Percentiles rank a stretch among this genome's conserved stretches.
Conservation (phyloP, 495 filamentous ascomycete species). For the Bacidia rubella region DNA sequence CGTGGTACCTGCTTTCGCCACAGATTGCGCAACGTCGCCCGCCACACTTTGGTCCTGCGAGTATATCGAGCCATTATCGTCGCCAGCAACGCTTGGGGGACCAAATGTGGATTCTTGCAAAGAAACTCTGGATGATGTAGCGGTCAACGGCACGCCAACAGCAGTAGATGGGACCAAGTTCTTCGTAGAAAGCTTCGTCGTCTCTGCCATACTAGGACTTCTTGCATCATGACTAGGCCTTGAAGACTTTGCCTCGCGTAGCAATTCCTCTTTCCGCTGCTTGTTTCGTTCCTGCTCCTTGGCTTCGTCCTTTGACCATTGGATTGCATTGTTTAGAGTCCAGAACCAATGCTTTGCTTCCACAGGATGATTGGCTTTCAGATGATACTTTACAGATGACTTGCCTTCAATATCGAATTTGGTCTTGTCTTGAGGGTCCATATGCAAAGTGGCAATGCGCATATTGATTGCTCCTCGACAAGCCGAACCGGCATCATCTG, state of each 20-base stretch:
- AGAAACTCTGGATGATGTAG: slow-evolving; percentile 37
- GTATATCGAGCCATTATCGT: slow-evolving; percentile 41
- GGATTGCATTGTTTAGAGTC: slow-evolving; percentile 96
- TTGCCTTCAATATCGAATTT: slow-evolving; percentile 96
- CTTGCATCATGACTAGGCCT: slow-evolving; percentile 19
- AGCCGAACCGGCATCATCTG: slow-evolving; percentile 80
- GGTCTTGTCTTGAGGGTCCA: slow-evolving; percentile 93
- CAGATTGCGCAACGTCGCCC: slow-evolving; percentile 36
- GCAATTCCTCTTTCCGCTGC: slow-evolving; percentile 55
- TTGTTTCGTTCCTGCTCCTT: slow-evolving; percentile 71
- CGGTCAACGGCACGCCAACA: slow-evolving; percentile 30
- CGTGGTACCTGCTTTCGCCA: slow-evolving; percentile 14
- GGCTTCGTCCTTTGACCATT: slow-evolving; percentile 94
- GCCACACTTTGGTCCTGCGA: slow-evolving; percentile 45
- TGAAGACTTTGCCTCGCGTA: slow-evolving; percentile 57
- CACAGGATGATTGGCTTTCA: slow-evolving; percentile 92
- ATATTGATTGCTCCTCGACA: slow-evolving; percentile 98
- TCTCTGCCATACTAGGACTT: slow-evolving; percentile 21
- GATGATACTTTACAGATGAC: slow-evolving; percentile 94
- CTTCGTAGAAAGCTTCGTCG: slow-evolving; percentile 28
- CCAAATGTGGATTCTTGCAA: slow-evolving; percentile 29
- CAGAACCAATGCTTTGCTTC: slow-evolving; percentile 94
- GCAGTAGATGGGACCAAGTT: slow-evolving; percentile 26
- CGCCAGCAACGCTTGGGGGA: slow-evolving; percentile 30
- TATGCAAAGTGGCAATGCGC: slow-evolving; percentile 84